A percentile compares a stretch with the other conserved stretches of the same genome.
Conservation (phyloP, 2,329 filamentous ascomycete genomes). For the Sarocladium brachiariae region DNA sequence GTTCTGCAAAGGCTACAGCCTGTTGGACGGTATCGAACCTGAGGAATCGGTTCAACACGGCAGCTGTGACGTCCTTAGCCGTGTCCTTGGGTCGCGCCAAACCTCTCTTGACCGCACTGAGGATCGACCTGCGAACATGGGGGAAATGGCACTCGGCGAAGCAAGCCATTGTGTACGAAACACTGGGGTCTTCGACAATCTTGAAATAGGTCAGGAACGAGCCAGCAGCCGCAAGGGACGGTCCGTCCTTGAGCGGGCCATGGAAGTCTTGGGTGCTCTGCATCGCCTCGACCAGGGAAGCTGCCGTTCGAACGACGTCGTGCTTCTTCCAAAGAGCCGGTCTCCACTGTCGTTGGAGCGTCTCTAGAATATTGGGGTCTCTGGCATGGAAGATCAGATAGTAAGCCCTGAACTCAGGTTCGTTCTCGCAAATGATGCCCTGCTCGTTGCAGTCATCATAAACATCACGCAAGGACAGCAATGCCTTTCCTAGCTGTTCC, state of each 20-base stretch:
- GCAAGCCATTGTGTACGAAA: constrained; percentile 65
- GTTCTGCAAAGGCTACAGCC: constrained; percentile 56
- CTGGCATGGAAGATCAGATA: constrained; percentile 56
- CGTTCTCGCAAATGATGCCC: constrained; percentile 51
- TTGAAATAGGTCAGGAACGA: constrained; percentile 50
- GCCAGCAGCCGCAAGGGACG: constrained; percentile 41
- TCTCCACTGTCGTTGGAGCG: constrained; percentile 50
- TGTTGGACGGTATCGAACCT: constrained; percentile 62
- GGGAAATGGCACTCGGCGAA: constrained; percentile 63
- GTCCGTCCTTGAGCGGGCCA: constrained; percentile 47
- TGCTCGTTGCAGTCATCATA: constrained; percentile 60
- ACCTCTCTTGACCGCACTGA: constrained; percentile 47
- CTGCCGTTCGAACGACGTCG: constrained; percentile 53
- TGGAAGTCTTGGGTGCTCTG: constrained; percentile 51
- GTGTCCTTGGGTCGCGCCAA: constrained; percentile 50
- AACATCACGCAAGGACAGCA: constrained; percentile 58
- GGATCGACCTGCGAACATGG: constrained; percentile 49
- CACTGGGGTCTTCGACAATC: constrained; percentile 47
- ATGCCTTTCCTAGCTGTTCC: constrained; percentile 58
- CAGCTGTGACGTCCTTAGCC: constrained; percentile 53
- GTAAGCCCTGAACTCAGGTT: constrained; percentile 60
- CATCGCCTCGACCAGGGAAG: constrained; percentile 51
- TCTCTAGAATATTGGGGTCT: constrained; percentile 48
- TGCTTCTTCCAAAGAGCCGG: constrained; percentile 46
- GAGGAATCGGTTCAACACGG: constrained; percentile 49